Conservation (phyloP, 352 stramenopile species). For the Saprolegnia parasitica region DNA sequence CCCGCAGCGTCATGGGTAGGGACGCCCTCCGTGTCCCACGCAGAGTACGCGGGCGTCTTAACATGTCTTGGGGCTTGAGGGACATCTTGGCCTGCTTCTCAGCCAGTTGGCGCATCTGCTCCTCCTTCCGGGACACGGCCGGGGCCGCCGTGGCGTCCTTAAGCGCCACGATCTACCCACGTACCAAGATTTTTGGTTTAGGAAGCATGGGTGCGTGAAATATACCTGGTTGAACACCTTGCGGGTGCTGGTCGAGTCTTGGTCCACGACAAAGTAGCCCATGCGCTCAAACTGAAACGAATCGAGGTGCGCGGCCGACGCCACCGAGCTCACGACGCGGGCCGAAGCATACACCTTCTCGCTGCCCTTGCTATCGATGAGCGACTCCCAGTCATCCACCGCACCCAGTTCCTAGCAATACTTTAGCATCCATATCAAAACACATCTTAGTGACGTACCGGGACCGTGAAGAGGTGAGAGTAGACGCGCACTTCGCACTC, state of each 20-base stretch:
- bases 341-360: slow-evolving; percentile 79
- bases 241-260: slow-evolving; percentile 87
- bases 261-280: slow-evolving; percentile 97
- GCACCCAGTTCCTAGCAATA: slow-evolving; percentile 43
- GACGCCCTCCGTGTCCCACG: slow-evolving; percentile 63
- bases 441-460: slow-evolving; percentile 25
- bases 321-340: slow-evolving; percentile 79
- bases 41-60: slow-evolving; percentile 63
- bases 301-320: slow-evolving; percentile 45
- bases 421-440: background rate
- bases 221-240: slow-evolving; percentile 96
- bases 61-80: slow-evolving; percentile 78
- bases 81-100: slow-evolving; percentile 93
- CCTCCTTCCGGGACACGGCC: slow-evolving; percentile 73
- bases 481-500: slow-evolving; percentile 94
- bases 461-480: slow-evolving; percentile 95
- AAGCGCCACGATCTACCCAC: slow-evolving; percentile 14
- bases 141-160: slow-evolving; percentile 29
- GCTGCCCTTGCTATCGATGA: slow-evolving; percentile 83
- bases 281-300: slow-evolving; percentile 97
- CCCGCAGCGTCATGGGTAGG: slow-evolving; percentile 69
- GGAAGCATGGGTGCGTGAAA: background rate
- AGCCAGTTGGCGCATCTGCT: slow-evolving; percentile 76
- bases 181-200: background rate
- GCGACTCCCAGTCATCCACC: slow-evolving; percentile 65